Base-by-base conservation (phyloP, 2,329 filamentous ascomycete species). In the Arthrobotrys entomopaga region DNA sequence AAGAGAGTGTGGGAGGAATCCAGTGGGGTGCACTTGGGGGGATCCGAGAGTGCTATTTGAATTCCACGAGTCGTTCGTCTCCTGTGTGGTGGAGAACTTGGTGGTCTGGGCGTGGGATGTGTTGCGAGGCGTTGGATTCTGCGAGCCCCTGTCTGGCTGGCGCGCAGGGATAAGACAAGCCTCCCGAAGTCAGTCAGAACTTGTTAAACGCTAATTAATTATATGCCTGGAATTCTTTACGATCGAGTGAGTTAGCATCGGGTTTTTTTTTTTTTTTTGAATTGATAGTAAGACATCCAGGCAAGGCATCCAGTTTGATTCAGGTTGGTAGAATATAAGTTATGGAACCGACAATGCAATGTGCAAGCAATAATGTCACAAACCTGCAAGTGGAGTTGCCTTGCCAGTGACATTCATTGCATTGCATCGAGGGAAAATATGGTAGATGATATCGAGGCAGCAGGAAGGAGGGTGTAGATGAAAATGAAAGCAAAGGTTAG, bases 91-190 rank as follows among this genome's bases (percentile, higher is more conserved):
- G 64, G 64, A 42, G 43, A 19, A 26, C 34, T 22, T 52, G 20
- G 50, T n/a, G 50, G 20, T n/a, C 50, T 48, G 60, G 54, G 19
- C 40, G 56, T 54, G 43, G 24, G 56, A 38, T 73, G 64, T 46
- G 69, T 73, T 73, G 69, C 29, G 49, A 42, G 54, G 69, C 69
- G 69, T 73, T 73, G 69, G 60, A 73, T 73, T 73, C 42, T 73
- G 60, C n/a, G 29, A 34, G 29, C 29, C 29, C 29, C 29, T 34
- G 29, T 34, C 29, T 34, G 59, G n/a, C 19, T 29, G 66, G 66
- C 53, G 58, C 57, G 58, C 66, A 71, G 66, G 66, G 66, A 71
- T 71, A 29, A 46, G 16, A 49, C 48, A 59, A 46, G 46, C 20
- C 40, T 42, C 34, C 40, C 15, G 38, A 22, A 46, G 38, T 38